A percentile compares a stretch with the other conserved stretches of the same genome.
Evolutionary conservation across 495 filamentous ascomycete species (phyloP).

Genomic region (Xylaria flabelliformis): DNA sequence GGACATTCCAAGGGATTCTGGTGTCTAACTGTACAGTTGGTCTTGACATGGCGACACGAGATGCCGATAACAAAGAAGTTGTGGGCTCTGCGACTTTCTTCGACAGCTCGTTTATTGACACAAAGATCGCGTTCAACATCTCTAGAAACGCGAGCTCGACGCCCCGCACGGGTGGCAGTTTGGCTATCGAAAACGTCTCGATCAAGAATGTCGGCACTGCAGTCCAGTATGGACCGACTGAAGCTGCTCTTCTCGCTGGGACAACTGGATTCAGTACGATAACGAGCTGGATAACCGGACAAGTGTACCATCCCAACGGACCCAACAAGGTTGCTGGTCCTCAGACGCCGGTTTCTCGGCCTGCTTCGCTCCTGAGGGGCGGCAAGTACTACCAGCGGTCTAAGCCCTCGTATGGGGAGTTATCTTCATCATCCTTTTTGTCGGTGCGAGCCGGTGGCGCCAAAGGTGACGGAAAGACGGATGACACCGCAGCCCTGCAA

Average conservation of each 20-base stretch:
- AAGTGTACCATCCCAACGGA: conserved; percentile 49
- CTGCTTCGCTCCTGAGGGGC: conserved; percentile 43
- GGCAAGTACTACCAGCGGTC: conserved; percentile 64
- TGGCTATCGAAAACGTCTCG: conserved; percentile 70
- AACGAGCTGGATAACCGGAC: conserved; percentile 52
- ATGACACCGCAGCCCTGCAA: conserved; percentile 73
- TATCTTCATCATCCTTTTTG: conserved; percentile 63
- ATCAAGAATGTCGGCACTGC: conserved; percentile 62
- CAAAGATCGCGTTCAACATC: conserved; percentile 57
- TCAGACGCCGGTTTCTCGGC: conserved; percentile 46
- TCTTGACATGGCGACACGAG: conserved; percentile 62
- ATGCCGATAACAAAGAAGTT: conserved; percentile 48
- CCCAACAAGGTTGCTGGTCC: conserved; percentile 43
- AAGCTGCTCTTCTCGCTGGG: conserved; percentile 61
- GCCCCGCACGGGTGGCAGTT: conserved; percentile 55
- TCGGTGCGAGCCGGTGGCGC: conserved; percentile 76
- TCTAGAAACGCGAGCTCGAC: conserved; percentile 57
- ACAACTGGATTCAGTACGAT: conserved; percentile 58
- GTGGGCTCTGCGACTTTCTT: conserved; percentile 79
- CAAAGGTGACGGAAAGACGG: conserved; percentile 71
- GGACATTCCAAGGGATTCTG: conserved; percentile 72
- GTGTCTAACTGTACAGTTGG: conserved; percentile 70
- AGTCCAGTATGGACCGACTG: conserved; percentile 58
- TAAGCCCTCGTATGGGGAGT: conserved; percentile 72
- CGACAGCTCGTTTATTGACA: conserved; percentile 77